Evolutionary conservation across 805 yeast genomes (phyloP).

Genomic region (Ogataea salicorniae): DNA sequence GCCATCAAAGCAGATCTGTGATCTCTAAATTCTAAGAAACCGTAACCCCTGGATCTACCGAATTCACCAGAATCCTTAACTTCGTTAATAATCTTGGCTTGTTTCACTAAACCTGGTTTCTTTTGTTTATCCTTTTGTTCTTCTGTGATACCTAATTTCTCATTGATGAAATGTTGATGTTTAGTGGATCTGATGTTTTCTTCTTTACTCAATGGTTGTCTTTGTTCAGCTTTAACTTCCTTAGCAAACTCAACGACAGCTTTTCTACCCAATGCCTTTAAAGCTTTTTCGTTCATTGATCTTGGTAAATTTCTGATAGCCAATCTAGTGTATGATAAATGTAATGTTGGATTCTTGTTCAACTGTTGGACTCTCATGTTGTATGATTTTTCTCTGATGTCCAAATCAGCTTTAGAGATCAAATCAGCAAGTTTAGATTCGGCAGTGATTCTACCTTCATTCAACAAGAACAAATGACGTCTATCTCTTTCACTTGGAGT

Average conservation of each 20-base stretch:
- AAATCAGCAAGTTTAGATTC: slow-evolving; percentile 72
- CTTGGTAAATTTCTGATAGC: slow-evolving; percentile 94
- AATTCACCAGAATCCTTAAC: slow-evolving; percentile 80
- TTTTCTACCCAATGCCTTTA: slow-evolving; percentile 89
- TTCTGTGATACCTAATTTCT: slow-evolving; percentile 32
- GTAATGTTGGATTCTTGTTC: slow-evolving; percentile 84
- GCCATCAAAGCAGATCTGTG: slow-evolving; percentile 95
- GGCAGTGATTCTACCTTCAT: slow-evolving; percentile 88
- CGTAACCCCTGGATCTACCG: slow-evolving; percentile 96
- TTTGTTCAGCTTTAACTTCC: slow-evolving; percentile 66
- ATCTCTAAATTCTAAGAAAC: slow-evolving; percentile 88
- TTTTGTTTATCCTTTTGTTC: slow-evolving; percentile 54
- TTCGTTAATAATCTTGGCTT: slow-evolving; percentile 90
- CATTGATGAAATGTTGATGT: slow-evolving; percentile 41
- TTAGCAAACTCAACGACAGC: slow-evolving; percentile 93
- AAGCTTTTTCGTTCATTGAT: slow-evolving; percentile 79
- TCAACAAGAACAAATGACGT: slow-evolving; percentile 78
- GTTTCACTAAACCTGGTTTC: slow-evolving; percentile 86
- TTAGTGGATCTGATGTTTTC: slow-evolving; percentile 77
- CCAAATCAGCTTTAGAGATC: slow-evolving; percentile 69
- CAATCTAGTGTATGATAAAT: slow-evolving; percentile 88
- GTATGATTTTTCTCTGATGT: slow-evolving; percentile 82
- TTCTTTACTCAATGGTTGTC: slow-evolving; percentile 87
- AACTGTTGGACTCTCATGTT: slow-evolving; percentile 83
- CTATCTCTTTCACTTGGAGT: slow-evolving; percentile 75